These are phyloP conservation scores for Chaetomium strumarium DNA, from an alignment of 2,329 filamentous ascomycete genomes.

Conservation along the genomic window DNA sequence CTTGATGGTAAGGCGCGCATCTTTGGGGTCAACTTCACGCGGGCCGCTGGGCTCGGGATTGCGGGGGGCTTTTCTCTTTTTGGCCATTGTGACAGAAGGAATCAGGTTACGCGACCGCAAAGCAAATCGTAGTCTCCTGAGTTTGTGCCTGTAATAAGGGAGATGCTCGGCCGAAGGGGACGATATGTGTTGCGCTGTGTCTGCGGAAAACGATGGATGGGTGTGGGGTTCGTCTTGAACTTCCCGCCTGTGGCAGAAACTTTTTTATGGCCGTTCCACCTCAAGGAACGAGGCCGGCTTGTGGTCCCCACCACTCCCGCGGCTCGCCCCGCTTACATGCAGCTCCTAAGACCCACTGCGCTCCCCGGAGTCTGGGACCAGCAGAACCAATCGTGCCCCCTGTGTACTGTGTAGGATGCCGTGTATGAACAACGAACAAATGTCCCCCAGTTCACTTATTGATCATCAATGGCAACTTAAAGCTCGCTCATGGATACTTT, in stretches of 20 bases:
- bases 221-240: not conserved
- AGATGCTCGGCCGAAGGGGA: too few species aligned
- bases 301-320: constrained; percentile 9
- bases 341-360: not conserved
- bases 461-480: not conserved
- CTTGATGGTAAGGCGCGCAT: constrained; percentile 56
- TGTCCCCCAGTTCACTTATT: not conserved
- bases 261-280: constrained; percentile 14
- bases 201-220: not conserved
- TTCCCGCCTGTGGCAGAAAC: constrained; percentile 13
- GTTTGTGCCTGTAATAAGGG: too few species aligned
- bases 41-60: constrained; percentile 44
- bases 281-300: not conserved
- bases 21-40: constrained; percentile 48
- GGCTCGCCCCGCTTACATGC: not conserved
- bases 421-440: not conserved
- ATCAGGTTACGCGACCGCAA: too few species aligned
- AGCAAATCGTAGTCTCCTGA: too few species aligned
- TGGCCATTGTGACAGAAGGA: constrained; percentile 43
- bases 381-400: constrained; percentile 3
- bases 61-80: constrained; percentile 65
- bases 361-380: too few species aligned
- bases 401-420: not conserved
- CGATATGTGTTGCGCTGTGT: too few species aligned
- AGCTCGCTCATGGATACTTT: constrained; percentile 20